Base-by-base conservation (phyloP, 2,329 filamentous ascomycete species). In the Epichloe amarillans region DNA sequence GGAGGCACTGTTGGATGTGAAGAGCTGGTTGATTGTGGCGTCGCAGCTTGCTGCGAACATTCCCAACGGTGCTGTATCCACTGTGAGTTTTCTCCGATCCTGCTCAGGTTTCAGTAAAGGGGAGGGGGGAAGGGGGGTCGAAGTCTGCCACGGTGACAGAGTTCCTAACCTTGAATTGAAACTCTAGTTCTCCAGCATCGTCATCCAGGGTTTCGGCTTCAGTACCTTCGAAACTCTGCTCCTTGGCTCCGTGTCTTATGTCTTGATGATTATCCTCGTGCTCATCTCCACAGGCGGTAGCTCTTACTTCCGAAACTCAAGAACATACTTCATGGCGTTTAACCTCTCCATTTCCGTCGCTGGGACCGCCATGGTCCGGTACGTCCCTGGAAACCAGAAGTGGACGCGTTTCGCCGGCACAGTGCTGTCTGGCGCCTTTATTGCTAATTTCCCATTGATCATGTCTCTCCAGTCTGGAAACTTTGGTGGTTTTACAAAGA, bases 401-500 rank as follows among this genome's bases (percentile, higher is more conserved):
- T 62, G 60, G 57, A 53, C 55, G 11, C 60, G 62, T 1, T 62
- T 60, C 35, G 53, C 56, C n/a, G 62, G 60, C 12, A 57, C 58
- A 42, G 59, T 60, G 15, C 44, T 84, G 79, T 69, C 82, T 72
- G 75, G 77, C 73, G 7, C 76, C 72, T 2, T 72, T 75, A 58
- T 76, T 70, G 57, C 54, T 37, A 58, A 57, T 38, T 59, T 63
- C 42, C 59, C 62, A 15, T 67, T 83, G 36, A 65, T 72, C 44
- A 69, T 83, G 62, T 75, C 75, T 10, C 71, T 83, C 65, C 68
- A 79, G 36, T 73, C 73, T 0, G 70, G 76, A 5, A 83, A 83
- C 57, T 68, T 81, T 35, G 79, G 73, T 19, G 80, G 80, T 0
- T 77, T 80, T 49, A 83, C 79, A 1, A 84, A 84, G 66, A 82